phyloP scores from a whole-genome alignment of 352 stramenopile genomes.

The Pythium myriotylum region DNA sequence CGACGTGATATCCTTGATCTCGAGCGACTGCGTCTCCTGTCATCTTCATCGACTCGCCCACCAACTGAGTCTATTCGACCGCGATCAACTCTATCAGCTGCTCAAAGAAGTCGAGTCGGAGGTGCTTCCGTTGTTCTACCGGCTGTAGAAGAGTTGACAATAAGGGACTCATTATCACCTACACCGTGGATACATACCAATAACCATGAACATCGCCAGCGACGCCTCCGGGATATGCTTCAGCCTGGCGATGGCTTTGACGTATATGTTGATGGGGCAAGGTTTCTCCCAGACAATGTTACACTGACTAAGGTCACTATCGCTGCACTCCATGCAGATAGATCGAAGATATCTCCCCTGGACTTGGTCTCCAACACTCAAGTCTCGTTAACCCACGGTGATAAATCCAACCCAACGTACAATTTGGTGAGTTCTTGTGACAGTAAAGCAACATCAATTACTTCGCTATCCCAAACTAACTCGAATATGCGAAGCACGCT shows the following conservation, averaged over 20 bases:
- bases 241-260: constrained; percentile 75
- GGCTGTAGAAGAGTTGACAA: constrained; percentile 7
- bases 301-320: constrained; percentile 76
- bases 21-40: constrained; percentile 31
- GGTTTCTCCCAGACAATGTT: constrained; percentile 72
- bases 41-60: constrained; percentile 22
- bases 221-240: constrained; percentile 35
- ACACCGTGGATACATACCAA: constrained; percentile 41
- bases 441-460: neutral
- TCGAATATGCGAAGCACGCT: constrained; percentile 39
- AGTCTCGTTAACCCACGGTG: constrained; percentile 28
- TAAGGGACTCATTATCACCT: constrained; percentile 1
- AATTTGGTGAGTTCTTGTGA: constrained; percentile 43
- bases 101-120: constrained; percentile 13
- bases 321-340: constrained; percentile 56
- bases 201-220: constrained; percentile 32
- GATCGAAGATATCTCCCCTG: constrained; percentile 34
- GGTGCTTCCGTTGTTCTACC: neutral
- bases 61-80: constrained; percentile 14
- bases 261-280: constrained; percentile 74
- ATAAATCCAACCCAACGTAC: constrained; percentile 50
- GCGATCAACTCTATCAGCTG: constrained; percentile 20
- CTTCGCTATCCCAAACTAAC: neutral
- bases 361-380: constrained; percentile 30
- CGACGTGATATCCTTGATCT: constrained; percentile 29